A percentile compares a stretch with the other conserved stretches of the same genome.
Conservation (phyloP, 352 stramenopile species). For the Halophytophthora batemanensis region DNA sequence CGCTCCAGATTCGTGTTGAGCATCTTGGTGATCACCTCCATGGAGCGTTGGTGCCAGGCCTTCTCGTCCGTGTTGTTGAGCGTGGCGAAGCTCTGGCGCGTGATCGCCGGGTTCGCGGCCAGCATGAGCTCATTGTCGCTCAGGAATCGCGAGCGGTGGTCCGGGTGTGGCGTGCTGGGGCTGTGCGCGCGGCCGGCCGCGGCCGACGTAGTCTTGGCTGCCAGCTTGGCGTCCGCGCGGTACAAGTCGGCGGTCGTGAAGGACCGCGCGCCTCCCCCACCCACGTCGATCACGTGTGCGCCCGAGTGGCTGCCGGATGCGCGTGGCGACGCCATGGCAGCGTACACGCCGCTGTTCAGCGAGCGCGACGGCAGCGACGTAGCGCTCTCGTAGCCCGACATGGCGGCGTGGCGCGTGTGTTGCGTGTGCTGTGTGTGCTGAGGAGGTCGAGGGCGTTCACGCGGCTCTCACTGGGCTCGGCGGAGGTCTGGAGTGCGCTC, state of each 20-base stretch:
- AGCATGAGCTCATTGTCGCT: conserved; percentile 58
- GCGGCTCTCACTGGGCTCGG: neutral
- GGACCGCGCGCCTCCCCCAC: conserved; percentile 16
- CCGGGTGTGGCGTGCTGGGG: conserved; percentile 11
- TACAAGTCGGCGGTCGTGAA: conserved; percentile 31
- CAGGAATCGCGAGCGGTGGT: conserved; percentile 59
- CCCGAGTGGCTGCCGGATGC: conserved; percentile 15
- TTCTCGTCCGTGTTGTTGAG: conserved; percentile 54
- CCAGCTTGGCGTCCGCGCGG: conserved; percentile 23
- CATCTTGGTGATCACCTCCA: conserved; percentile 44
- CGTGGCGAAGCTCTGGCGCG: conserved; percentile 47
- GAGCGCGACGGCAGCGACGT: conserved; percentile 30
- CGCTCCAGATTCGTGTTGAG: conserved; percentile 49
- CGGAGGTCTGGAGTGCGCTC: conserved; percentile 12
- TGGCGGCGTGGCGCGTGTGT: conserved; percentile 1
- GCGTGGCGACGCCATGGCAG: conserved; percentile 24
- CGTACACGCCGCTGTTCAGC: conserved; percentile 21
- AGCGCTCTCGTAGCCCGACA: conserved; percentile 35
- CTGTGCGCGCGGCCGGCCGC: conserved; percentile 5
- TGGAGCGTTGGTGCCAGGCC: conserved; percentile 42
- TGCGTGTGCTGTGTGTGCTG: conserved; percentile 1
- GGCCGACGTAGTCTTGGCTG: conserved; percentile 20
- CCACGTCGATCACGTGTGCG: conserved; percentile 18
- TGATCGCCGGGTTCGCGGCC: conserved; percentile 43
- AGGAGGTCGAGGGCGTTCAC: neutral